Conservation (phyloP, 202 grass and related monocot genomes). For the Schoenoplectus tabernaemontani region DNA sequence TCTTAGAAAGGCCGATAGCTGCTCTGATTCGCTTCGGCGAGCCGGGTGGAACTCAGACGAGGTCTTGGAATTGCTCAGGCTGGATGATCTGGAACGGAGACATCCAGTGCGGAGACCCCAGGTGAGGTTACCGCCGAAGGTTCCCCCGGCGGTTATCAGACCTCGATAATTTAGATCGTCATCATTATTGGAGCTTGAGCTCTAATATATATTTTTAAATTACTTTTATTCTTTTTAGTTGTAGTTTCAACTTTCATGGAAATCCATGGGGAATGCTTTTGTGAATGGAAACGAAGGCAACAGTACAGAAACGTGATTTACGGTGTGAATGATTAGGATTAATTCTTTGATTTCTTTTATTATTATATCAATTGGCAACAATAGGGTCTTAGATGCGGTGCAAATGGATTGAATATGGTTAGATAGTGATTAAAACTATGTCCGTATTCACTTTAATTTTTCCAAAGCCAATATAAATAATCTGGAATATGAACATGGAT, state of each 20-base stretch:
- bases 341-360: no score
- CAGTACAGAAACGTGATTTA: slow-evolving; percentile 2
- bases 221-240: background rate
- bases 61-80: slow-evolving; percentile 47
- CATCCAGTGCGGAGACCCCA: slow-evolving; percentile 20
- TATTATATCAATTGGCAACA: no score
- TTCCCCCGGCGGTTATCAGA: slow-evolving; percentile 42
- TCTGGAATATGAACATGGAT: no score
- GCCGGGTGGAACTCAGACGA: slow-evolving; percentile 71
- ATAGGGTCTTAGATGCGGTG: no score
- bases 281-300: slow-evolving; percentile 12
- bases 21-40: slow-evolving; percentile 42
- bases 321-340: background rate
- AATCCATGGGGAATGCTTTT: slow-evolving; percentile 15
- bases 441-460: no score
- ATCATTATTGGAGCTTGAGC: no score
- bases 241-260: background rate
- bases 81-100: slow-evolving; percentile 14
- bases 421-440: no score
- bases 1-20: slow-evolving; percentile 41
- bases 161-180: background rate
- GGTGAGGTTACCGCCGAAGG: slow-evolving; percentile 50
- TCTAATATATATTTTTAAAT: no score
- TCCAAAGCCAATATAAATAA: no score
- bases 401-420: no score